Base-by-base conservation (phyloP, 306 rosid species). In the Crataegus laevigata region DNA sequence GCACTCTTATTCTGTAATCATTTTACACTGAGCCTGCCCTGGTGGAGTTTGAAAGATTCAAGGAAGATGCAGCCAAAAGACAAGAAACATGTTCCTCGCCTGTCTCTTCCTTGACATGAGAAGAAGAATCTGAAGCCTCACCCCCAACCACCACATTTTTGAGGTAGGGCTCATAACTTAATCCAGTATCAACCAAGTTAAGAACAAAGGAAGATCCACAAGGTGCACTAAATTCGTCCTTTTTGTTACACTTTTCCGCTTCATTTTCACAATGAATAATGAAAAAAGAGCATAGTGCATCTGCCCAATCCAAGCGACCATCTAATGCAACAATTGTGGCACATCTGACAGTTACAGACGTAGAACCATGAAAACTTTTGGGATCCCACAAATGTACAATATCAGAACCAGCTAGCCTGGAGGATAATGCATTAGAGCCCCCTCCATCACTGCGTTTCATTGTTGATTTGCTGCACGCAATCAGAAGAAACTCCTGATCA, bases 261-360 rank as follows among this genome's bases (percentile, higher is more conserved):
- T 91, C 76, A 61, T 70, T 74, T 50, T 84, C 83, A 55, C 82
- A 40, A 38, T 93, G 83, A 73, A 81, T 55, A 77, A 52, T 74
- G 68, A 90, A 90, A 89, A 91, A 88, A 22, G 97, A 91, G 78
- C 55, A 77, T 72, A 91, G 82, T 68, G 84, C 79, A 79, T 82
- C 87, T 34, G 86, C 76, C 98, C 98, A 94, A 86, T 94, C 98
- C 85, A 94, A 78, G 26, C 98, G 97, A 72, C 97, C 98, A 2
- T 96, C 98, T 54, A 78, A 75, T 28, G 97, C 97, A 80, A 91
- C 79, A 66, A 91, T 51, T 55, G 98, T 94, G 69, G 85, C 88
- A 83, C 98, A 91, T 76, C 96, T 88, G 80, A 91, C 85, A 18
- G 93, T 81, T 74, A 89, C 47, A 45, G 98, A 90, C 77, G 92